A percentile compares a stretch with the other conserved stretches of the same genome.
Conservation (phyloP, 108 stramenopile species). For the Cyclotella distinguenda region DNA sequence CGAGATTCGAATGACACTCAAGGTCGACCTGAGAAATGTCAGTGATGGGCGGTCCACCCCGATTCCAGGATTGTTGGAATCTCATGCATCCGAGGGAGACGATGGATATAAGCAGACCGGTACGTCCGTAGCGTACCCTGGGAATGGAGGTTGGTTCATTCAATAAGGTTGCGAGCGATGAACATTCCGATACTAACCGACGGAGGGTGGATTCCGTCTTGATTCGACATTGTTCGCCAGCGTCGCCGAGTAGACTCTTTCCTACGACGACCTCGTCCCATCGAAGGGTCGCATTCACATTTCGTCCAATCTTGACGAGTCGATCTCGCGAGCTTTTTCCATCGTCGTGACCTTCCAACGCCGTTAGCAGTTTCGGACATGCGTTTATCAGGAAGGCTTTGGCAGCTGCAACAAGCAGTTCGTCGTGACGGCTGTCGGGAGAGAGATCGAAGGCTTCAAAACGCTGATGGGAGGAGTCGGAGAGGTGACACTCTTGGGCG, state of each 20-base stretch:
- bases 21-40: constrained; percentile 46
- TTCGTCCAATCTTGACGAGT: constrained; percentile 69
- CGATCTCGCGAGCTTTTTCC: constrained; percentile 49
- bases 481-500: constrained; percentile 13
- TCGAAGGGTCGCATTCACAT: constrained; percentile 46
- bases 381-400: constrained; percentile 45
- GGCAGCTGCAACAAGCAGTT: constrained; percentile 41
- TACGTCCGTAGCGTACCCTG: constrained; percentile 83
- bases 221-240: constrained; percentile 1
- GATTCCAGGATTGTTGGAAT: constrained; percentile 86
- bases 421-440: constrained; percentile 23
- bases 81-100: constrained; percentile 91
- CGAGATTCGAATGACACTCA: constrained; percentile 80
- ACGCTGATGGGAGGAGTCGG: background rate
- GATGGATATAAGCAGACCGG: constrained; percentile 83
- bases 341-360: constrained; percentile 36
- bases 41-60: constrained; percentile 22
- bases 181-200: constrained; percentile 53
- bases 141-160: constrained; percentile 44
- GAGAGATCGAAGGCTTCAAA: constrained; percentile 23
- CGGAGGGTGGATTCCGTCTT: constrained; percentile 36
- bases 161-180: constrained; percentile 28
- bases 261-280: constrained; percentile 21
- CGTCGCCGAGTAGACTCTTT: background rate
- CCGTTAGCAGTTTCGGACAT: constrained; percentile 37